Percentiles rank a stretch among this genome's conserved stretches.
phyloP scores from a whole-genome alignment of 2,329 filamentous ascomycete genomes.

The Claviceps sp. region DNA sequence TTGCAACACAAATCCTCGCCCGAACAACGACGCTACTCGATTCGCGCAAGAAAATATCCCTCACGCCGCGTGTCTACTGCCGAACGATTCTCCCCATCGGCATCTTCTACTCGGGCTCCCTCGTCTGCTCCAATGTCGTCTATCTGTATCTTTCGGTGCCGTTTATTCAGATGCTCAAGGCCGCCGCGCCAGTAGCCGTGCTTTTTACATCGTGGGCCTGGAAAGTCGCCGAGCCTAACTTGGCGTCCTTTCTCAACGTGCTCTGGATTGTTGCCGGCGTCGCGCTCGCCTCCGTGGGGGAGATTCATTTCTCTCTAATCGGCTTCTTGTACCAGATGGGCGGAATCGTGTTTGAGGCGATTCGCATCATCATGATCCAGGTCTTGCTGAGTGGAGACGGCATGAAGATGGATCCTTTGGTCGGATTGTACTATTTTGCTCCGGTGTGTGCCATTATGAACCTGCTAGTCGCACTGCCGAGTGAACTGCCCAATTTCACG shows the following conservation, averaged over 20 bases:
- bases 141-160: slow-evolving; percentile 55
- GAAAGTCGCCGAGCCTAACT: slow-evolving; percentile 34
- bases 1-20: slow-evolving; percentile 52
- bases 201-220: slow-evolving; percentile 51
- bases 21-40: slow-evolving; percentile 51
- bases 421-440: slow-evolving; percentile 82
- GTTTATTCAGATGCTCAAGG: slow-evolving; percentile 61
- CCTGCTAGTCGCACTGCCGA: slow-evolving; percentile 51
- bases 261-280: slow-evolving; percentile 40
- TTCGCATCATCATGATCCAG: slow-evolving; percentile 76
- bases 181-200: slow-evolving; percentile 53
- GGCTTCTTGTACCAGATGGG: slow-evolving; percentile 58
- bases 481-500: slow-evolving; percentile 55
- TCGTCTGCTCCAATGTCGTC: slow-evolving; percentile 54
- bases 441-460: slow-evolving; percentile 77
- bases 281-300: slow-evolving; percentile 41
- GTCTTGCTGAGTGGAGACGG: slow-evolving; percentile 63
- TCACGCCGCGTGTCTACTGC: slow-evolving; percentile 47
- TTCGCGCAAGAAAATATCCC: slow-evolving; percentile 45
- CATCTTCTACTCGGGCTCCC: slow-evolving; percentile 49
- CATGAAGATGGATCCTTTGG: slow-evolving; percentile 76
- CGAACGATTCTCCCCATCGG: slow-evolving; percentile 53
- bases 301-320: slow-evolving; percentile 53
- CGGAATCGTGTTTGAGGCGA: slow-evolving; percentile 68
- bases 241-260: slow-evolving; percentile 32